Evolutionary conservation across 2,329 filamentous ascomycete species (phyloP).

Genomic region (Albifimbria verrucaria): DNA sequence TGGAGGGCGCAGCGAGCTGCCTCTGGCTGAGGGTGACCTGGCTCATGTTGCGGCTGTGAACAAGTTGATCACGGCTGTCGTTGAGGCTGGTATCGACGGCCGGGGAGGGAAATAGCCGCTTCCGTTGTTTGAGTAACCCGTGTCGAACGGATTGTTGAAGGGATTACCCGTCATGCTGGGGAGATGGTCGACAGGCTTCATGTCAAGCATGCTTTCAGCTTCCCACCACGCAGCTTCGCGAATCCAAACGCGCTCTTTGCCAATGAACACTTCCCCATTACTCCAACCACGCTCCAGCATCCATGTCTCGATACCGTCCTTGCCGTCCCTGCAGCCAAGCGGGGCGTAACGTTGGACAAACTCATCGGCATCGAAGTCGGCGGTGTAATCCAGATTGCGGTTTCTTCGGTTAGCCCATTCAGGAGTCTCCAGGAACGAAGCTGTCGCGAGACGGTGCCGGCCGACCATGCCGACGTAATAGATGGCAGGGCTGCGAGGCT

Average conservation of each 20-base stretch:
- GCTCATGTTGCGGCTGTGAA: conserved; percentile 57
- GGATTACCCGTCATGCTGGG: conserved; percentile 43
- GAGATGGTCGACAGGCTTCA: conserved; percentile 62
- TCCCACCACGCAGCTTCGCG: conserved; percentile 96
- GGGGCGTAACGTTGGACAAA: conserved; percentile 79
- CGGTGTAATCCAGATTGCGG: conserved; percentile 89
- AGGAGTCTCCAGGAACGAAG: conserved; percentile 89
- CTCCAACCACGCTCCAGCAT: conserved; percentile 94
- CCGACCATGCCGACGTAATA: conserved; percentile 84
- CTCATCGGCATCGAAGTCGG: conserved; percentile 92
- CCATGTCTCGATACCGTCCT: conserved; percentile 92
- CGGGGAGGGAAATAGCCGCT: conserved; percentile 68
- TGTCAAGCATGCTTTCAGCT: conserved; percentile 90
- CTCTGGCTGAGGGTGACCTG: conserved; percentile 46
- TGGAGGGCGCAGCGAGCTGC: conserved; percentile 51
- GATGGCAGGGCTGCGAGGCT: conserved; percentile 69
- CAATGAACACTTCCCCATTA: conserved; percentile 92
- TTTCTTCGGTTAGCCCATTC: conserved; percentile 96
- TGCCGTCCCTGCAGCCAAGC: conserved; percentile 84
- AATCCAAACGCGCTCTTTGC: conserved; percentile 92
- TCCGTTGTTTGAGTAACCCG: conserved; percentile 64
- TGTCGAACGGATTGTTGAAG: conserved; percentile 54
- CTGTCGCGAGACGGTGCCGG: conserved; percentile 86
- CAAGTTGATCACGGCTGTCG: conserved; percentile 69
- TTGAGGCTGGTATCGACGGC: conserved; percentile 59